A percentile compares a stretch with the other conserved stretches of the same genome.
Conservation (phyloP, 2,329 filamentous ascomycete genomes). For the Aspergillus felis region DNA sequence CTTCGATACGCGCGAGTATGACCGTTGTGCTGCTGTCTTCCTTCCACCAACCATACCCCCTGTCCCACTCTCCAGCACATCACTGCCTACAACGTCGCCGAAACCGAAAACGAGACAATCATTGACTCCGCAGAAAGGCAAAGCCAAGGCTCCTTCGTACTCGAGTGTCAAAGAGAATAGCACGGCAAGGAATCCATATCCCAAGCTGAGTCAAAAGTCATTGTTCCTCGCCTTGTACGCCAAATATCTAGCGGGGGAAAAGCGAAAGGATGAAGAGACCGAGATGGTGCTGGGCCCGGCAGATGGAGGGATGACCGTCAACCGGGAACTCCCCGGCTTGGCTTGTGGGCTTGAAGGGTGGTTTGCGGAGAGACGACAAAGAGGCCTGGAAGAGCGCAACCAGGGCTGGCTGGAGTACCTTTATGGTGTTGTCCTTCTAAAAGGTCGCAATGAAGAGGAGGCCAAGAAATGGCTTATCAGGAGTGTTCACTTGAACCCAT, state of each 20-base stretch:
- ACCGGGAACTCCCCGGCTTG: slow-evolving; percentile 77
- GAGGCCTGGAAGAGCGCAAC: slow-evolving; percentile 58
- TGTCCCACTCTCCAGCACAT: slow-evolving; percentile 49
- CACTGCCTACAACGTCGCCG: slow-evolving; percentile 43
- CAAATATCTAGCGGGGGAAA: slow-evolving; percentile 89
- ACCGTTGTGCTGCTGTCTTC: slow-evolving; percentile 87
- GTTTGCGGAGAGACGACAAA: slow-evolving; percentile 65
- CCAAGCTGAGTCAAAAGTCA: slow-evolving; percentile 76
- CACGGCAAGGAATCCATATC: slow-evolving; percentile 38
- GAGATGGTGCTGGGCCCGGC: slow-evolving; percentile 96
- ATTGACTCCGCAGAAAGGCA: slow-evolving; percentile 51
- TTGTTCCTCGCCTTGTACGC: slow-evolving; percentile 90
- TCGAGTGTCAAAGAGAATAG: slow-evolving; percentile 34
- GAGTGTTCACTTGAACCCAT: slow-evolving; percentile 84
- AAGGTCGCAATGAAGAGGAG: slow-evolving; percentile 81
- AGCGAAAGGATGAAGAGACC: slow-evolving; percentile 90
- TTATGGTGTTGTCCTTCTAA: slow-evolving; percentile 85
- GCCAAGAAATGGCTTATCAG: slow-evolving; percentile 83
- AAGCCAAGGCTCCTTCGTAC: slow-evolving; percentile 53
- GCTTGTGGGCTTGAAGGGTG: slow-evolving; percentile 74
- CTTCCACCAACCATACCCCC: slow-evolving; percentile 75
- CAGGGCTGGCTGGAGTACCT: slow-evolving; percentile 86
- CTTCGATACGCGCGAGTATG: slow-evolving; percentile 93
- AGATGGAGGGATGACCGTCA: slow-evolving; percentile 77
- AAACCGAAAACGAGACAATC: slow-evolving; percentile 36